Conservation (phyloP, 2,329 filamentous ascomycete genomes). For the Fusarium sulawesiense region DNA sequence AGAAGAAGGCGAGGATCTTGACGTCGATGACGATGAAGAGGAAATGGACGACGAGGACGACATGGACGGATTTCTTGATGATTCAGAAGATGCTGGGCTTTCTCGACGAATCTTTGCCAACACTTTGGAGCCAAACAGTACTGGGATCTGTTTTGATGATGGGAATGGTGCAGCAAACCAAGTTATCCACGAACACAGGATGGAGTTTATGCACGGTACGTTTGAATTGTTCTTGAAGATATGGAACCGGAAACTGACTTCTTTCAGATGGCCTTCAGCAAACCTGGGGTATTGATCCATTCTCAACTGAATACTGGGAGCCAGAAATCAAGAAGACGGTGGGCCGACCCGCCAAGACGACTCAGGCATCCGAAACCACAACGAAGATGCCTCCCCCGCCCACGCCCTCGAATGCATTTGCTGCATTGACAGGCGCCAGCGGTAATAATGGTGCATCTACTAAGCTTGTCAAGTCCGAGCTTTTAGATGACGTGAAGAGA, state of each 20-base stretch:
- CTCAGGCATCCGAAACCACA: constrained; percentile 24
- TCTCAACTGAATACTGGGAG: constrained; percentile 84
- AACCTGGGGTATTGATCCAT: constrained; percentile 79
- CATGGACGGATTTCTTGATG: constrained; percentile 90
- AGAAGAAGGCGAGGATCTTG: constrained; percentile 74
- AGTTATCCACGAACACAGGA: constrained; percentile 70
- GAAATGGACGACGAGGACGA: constrained; percentile 82
- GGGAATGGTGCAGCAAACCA: constrained; percentile 58
- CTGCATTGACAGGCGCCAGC: constrained; percentile 46
- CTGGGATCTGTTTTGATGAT: constrained; percentile 87
- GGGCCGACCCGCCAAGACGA: constrained; percentile 23
- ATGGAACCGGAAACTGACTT: constrained; percentile 31
- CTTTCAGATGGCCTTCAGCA: constrained; percentile 58
- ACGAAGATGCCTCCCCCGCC: constrained; percentile 51
- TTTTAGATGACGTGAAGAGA: constrained; percentile 56
- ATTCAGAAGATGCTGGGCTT: constrained; percentile 76
- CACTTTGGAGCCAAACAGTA: constrained; percentile 80
- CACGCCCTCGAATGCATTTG: constrained; percentile 52
- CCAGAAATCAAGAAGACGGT: constrained; percentile 51
- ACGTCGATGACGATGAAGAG: constrained; percentile 75
- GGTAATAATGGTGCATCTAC: constrained; percentile 25
- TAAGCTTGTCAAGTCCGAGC: constrained; percentile 54
- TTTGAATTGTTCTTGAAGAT: constrained; percentile 15
- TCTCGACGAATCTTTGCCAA: constrained; percentile 70
- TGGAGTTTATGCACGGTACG: constrained; percentile 80